Evolutionary conservation across 352 stramenopile genomes (phyloP).

Genomic region (Globisporangium nunn): DNA sequence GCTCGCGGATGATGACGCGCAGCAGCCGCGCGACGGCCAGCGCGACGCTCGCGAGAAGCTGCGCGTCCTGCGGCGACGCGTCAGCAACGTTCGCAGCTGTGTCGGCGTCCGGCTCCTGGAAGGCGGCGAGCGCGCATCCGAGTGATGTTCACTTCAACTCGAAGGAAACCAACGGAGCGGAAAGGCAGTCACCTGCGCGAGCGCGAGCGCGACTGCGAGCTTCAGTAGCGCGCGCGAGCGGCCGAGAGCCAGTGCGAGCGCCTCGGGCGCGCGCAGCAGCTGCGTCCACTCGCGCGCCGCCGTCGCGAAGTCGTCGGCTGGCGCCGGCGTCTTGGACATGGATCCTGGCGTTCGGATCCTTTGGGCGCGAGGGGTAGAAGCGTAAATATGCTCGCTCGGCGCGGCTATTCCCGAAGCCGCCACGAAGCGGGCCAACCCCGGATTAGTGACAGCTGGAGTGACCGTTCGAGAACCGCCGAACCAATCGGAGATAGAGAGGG

Average conservation of each 20-base stretch:
- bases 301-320: conserved; percentile 16
- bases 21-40: conserved; percentile 34
- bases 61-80: conserved; percentile 24
- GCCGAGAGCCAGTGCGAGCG: conserved; percentile 15
- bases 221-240: conserved; percentile 23
- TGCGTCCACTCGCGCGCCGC: conserved; percentile 33
- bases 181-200: conserved; percentile 1
- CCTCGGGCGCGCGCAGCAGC: conserved; percentile 22
- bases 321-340: conserved; percentile 1
- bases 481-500: background rate
- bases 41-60: conserved; percentile 27
- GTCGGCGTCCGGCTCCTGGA: background rate
- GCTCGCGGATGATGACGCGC: conserved; percentile 36
- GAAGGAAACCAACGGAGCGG: background rate
- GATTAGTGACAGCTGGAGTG: background rate
- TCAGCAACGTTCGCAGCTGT: background rate
- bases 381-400: too few species aligned
- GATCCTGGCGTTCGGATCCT: too few species aligned
- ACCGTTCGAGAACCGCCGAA: background rate
- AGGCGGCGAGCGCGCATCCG: too few species aligned
- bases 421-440: too few species aligned
- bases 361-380: too few species aligned
- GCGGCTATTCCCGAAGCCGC: too few species aligned
- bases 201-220: conserved; percentile 27
- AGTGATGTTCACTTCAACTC: too few species aligned